phyloP scores from a whole-genome alignment of 371 early-diverging fungal species.

The Circinella minor region DNA sequence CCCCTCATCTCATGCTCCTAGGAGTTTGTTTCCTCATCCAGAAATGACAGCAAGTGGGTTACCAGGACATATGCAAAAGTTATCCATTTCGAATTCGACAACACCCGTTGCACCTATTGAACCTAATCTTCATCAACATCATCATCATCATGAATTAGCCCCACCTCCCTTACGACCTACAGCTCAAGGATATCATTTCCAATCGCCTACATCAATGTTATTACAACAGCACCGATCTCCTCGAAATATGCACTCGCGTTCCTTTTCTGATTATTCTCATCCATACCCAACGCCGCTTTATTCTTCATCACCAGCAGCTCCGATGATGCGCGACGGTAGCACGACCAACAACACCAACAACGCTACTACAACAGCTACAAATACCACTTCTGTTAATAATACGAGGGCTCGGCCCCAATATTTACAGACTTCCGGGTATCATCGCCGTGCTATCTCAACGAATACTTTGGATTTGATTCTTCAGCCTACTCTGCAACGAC shows the following conservation, averaged over 20 bases:
- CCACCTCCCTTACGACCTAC: slow-evolving; percentile 8
- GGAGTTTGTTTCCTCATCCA: slow-evolving; percentile 11
- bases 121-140: slow-evolving; percentile 14
- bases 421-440: slow-evolving; percentile 20
- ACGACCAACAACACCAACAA: slow-evolving; percentile 14
- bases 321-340: slow-evolving; percentile 14
- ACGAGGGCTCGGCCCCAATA: slow-evolving; percentile 1
- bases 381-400: too few species aligned
- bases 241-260: slow-evolving; percentile 49
- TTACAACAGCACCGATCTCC: slow-evolving; percentile 29
- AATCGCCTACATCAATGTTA: slow-evolving; percentile 10
- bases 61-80: slow-evolving; percentile 21
- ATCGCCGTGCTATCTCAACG: slow-evolving; percentile 50
- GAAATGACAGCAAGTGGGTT: slow-evolving; percentile 19
- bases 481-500: slow-evolving; percentile 28
- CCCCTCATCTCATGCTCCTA: not conserved
- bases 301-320: slow-evolving; percentile 14
- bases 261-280: slow-evolving; percentile 54
- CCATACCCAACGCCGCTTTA: slow-evolving; percentile 34
- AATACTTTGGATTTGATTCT: slow-evolving; percentile 43
- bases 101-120: slow-evolving; percentile 23
- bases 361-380: too few species aligned
- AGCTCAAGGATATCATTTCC: not conserved
- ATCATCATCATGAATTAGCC: slow-evolving; percentile 5
- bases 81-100: slow-evolving; percentile 19